Percentiles rank a stretch among this genome's conserved stretches.
Conservation (phyloP, 805 yeast species). For the Monosporozyma yasuniensis region DNA sequence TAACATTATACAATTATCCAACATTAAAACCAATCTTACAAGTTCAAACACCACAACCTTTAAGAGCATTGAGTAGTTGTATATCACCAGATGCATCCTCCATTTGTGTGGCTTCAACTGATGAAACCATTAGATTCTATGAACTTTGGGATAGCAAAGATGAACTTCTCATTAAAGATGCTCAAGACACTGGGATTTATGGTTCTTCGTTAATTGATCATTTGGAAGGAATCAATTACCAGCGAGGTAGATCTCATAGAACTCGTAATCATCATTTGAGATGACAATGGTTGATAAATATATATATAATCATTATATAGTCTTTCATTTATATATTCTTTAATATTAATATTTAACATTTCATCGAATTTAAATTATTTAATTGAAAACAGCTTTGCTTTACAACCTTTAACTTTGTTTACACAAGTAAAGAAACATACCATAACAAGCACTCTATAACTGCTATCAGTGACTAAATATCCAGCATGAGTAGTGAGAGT, state of each 20-base stretch:
- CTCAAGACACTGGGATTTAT: constrained; percentile 39
- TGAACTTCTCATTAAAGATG: constrained; percentile 27
- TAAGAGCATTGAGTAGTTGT: constrained; percentile 59
- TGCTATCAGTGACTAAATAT: too few relatives aligned
- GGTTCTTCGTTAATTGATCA: constrained; percentile 53
- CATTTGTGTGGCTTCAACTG: constrained; percentile 69
- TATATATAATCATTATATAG: neutral
- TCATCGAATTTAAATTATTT: neutral
- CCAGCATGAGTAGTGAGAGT: neutral
- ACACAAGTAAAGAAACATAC: neutral
- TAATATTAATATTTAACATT: neutral
- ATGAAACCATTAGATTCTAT: constrained; percentile 68
- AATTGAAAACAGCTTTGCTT: neutral
- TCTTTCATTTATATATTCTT: neutral
- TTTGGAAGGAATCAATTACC: constrained; percentile 40
- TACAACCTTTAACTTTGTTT: neutral
- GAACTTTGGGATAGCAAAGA: constrained; percentile 51
- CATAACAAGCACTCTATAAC: too few relatives aligned
- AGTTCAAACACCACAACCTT: constrained; percentile 41
- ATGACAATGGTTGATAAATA: neutral
- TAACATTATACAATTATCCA: constrained; percentile 63
- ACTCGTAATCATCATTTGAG: neutral
- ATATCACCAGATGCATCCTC: constrained; percentile 54
- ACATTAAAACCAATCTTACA: constrained; percentile 39
- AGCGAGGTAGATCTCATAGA: neutral